Evolutionary conservation across 371 early-diverging fungal genomes (phyloP), one percentile per base, ranked within the genome.

Genomic region (Mortierella sp.): DNA sequence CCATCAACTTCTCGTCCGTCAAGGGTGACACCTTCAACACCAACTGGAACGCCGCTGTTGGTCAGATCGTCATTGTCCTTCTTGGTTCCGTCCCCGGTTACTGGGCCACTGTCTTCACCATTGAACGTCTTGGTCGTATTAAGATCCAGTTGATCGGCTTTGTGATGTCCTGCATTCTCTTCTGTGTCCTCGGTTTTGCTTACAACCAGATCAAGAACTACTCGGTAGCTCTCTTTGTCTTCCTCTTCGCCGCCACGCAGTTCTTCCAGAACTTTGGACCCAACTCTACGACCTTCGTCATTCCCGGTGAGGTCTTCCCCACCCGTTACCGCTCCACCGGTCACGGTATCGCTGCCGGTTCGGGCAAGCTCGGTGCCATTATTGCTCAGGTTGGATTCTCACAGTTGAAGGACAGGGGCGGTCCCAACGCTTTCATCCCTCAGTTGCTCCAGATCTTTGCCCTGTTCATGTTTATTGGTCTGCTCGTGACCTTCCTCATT

Each of bases 191-290:
- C 53, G 92, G 88, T 24, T 89, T 83, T 59, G 87, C 82, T 19
- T 92, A 88, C 72, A 49, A 69, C 56, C 8, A 41, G 44, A 73
- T 81, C 48, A 51, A 54, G 26, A 41, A 28, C 73, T 70, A 63
- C 50, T 89, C 87, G 0, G 56, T 79, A 14, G 83, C 72, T 4
- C 80, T 86, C 11, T 93, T 93, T 78, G 81, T 93, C 21, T 81
- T 87, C n/a, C 70, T 93, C 47, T 92, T 88, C 70, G 88, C 91
- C 9, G 64, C 89, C 30, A 91, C 92, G 7, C 91, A 93, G 73
- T 85, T 95, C 81, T 94, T 94, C 82, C 91, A 91, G 84, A 92
- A 95, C 84, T 93, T 90, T 80, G 94, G 93, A 28, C 94, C 95
- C 56, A 95, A 95, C 81, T 66, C 92, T 9, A 95, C 95, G 23